Conservation (phyloP, 139 green algal genomes). For the Desmodesmus armatus region DNA sequence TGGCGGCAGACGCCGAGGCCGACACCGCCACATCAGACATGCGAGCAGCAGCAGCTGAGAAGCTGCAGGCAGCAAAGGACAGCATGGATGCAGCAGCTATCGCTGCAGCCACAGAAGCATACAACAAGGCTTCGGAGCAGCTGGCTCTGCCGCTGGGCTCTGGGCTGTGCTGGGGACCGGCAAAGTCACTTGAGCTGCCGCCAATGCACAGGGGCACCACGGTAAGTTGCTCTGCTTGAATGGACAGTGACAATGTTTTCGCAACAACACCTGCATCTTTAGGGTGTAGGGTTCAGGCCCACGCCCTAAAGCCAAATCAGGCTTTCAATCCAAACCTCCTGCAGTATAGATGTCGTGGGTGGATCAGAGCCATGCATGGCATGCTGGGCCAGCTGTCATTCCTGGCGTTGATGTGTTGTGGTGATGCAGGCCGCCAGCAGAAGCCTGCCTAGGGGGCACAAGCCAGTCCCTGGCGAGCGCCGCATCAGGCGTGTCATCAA, state of each 20-base stretch:
- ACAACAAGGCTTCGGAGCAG: too few relatives aligned
- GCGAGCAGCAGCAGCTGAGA: background rate
- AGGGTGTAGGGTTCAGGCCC: too few relatives aligned
- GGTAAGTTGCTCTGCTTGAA: background rate
- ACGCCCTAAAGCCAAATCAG: too few relatives aligned
- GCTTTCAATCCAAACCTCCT: background rate
- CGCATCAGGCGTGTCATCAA: conserved; percentile 60
- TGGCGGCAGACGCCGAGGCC: background rate
- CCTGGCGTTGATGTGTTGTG: background rate
- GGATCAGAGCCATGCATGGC: background rate
- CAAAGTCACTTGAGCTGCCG: background rate
- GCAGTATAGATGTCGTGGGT: background rate
- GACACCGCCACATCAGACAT: conserved; percentile 9
- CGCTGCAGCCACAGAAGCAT: background rate
- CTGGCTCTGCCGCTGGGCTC: background rate
- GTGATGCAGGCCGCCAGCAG: background rate
- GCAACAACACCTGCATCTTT: too few relatives aligned
- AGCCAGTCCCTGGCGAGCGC: conserved; percentile 51
- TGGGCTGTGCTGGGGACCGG: background rate
- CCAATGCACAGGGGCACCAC: background rate
- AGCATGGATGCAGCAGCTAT: background rate
- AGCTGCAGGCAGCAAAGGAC: background rate
- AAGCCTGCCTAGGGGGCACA: conserved; percentile 12
- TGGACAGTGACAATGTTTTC: too few relatives aligned
- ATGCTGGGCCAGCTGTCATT: background rate